These are phyloP conservation scores for Wallacemonas sp. DNA, from an alignment of 208 protist genomes.

Conservation along the genomic window DNA sequence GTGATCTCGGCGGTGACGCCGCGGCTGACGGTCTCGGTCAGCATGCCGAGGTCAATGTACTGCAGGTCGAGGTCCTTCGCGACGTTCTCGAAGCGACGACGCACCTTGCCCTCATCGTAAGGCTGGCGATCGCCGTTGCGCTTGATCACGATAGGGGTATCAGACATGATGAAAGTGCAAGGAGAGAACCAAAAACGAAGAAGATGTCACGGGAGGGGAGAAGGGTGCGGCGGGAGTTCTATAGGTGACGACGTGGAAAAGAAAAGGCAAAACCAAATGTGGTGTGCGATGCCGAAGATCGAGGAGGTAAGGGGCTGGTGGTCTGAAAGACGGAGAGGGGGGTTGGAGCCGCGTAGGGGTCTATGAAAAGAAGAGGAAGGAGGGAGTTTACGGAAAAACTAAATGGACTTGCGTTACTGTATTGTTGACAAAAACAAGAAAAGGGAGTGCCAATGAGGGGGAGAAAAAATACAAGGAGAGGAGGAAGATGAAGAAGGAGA, in stretches of 20 bases:
- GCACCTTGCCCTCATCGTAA: constrained; percentile 66
- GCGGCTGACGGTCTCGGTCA: constrained; percentile 88
- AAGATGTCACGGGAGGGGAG: too few species aligned
- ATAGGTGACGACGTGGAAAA: constrained; percentile 14
- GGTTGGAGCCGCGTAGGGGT: background rate
- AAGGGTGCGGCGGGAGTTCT: too few species aligned
- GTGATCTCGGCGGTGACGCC: constrained; percentile 91
- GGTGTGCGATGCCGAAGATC: background rate
- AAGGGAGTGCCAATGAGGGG: constrained; percentile 16
- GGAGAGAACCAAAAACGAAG: background rate
- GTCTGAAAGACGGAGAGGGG: too few species aligned
- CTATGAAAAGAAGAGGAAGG: constrained; percentile 6
- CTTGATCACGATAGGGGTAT: constrained; percentile 54
- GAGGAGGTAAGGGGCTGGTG: too few species aligned
- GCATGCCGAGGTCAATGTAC: constrained; percentile 64
- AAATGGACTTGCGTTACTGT: constrained; percentile 16
- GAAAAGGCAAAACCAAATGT: background rate
- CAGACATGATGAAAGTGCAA: constrained; percentile 21
- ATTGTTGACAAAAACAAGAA: constrained; percentile 20
- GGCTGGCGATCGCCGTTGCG: constrained; percentile 59
- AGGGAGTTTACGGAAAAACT: constrained; percentile 20
- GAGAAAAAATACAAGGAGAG: constrained; percentile 2
- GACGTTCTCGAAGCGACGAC: constrained; percentile 46
- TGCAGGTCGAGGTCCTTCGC: constrained; percentile 49
- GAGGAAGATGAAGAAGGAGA: background rate